phyloP scores from a whole-genome alignment of 768 basidiomycete genomes.

The Rubroboletus satanas region DNA sequence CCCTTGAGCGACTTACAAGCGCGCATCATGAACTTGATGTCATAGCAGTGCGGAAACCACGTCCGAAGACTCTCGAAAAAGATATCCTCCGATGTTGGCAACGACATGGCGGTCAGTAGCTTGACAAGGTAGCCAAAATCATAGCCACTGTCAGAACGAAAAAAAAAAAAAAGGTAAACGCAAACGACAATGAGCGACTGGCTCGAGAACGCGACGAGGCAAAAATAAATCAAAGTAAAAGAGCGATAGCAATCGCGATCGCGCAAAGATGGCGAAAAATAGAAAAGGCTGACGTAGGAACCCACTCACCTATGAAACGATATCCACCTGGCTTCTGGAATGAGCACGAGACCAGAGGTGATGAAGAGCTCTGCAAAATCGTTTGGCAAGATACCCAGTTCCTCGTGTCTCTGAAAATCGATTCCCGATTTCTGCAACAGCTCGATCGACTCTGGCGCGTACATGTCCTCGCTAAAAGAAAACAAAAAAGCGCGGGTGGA shows the following conservation, averaged over 20 bases:
- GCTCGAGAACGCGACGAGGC: neutral
- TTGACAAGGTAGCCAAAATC: constrained; percentile 99
- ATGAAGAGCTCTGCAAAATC: constrained; percentile 97
- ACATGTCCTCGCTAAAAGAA: constrained; percentile 86
- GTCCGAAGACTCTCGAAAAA: constrained; percentile 84
- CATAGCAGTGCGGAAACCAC: constrained; percentile 97
- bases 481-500: neutral
- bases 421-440: constrained; percentile 92
- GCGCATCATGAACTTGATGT: constrained; percentile 96
- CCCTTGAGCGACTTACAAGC: constrained; percentile 76
- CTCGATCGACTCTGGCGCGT: constrained; percentile 95
- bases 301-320: constrained; percentile 88
- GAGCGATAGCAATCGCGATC: neutral
- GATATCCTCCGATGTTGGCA: constrained; percentile 83
- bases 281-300: neutral
- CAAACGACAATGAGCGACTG: neutral
- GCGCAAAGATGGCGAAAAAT: neutral
- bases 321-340: constrained; percentile 90
- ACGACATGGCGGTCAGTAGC: constrained; percentile 77
- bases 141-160: constrained; percentile 66
- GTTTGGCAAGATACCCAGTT: constrained; percentile 87
- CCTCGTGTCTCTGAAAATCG: constrained; percentile 91
- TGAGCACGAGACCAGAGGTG: constrained; percentile 88
- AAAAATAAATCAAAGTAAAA: neutral
- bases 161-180: neutral